Evolutionary conservation across 75 land plant species (phyloP), one percentile per base, ranked within the genome.

Genomic region (Sequoiadendron giganteum): DNA sequence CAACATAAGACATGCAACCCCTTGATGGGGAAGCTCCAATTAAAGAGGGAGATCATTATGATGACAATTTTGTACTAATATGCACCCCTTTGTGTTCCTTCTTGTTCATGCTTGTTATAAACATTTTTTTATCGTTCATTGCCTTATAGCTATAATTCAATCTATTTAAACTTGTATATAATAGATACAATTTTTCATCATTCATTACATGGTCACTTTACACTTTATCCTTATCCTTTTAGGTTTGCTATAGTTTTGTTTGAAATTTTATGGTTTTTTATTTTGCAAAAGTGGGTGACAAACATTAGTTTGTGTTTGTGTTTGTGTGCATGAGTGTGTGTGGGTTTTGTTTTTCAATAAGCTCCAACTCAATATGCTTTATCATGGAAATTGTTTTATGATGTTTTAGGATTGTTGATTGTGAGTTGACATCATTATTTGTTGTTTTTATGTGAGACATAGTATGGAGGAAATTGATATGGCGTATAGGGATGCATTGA

Each of bases 391-490:
- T 75, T 75, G 76, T 82, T n/a, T 82, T 47, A 82, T 82, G 48
- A 82, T 47, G 48, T 28, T 47, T 82, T 47, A 40, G 32, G 21
- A 78, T 39, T 14, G 16, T 28, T 30, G 14, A 30, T 30, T 45
- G 11, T 19, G 21, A 5, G 16, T 42, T 75, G 43, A 30, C 15
- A 21, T 43, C 32, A 18, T 56, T 86, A 13, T 70, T 86, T 18
- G 0, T 42, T 14, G 18, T 30, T 43, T n/a, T 32, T 28, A 34
- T 8, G 30, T 70, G 9, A 36, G 0, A 65, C 76, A 86, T 86
- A 97, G 97, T 83, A 94, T 98, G 96, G 96, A 97, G 38, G 99
- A 97, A 81, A 97, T 98, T 87, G 94, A 93, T 87, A 82, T 86
- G 89, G 97, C 96, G 11, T 94, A 91, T 85, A 87, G 86, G 83